Percentiles rank a stretch among this genome's conserved stretches.
Evolutionary conservation across 768 basidiomycete genomes (phyloP).

Genomic region (Trametes meyenii): DNA sequence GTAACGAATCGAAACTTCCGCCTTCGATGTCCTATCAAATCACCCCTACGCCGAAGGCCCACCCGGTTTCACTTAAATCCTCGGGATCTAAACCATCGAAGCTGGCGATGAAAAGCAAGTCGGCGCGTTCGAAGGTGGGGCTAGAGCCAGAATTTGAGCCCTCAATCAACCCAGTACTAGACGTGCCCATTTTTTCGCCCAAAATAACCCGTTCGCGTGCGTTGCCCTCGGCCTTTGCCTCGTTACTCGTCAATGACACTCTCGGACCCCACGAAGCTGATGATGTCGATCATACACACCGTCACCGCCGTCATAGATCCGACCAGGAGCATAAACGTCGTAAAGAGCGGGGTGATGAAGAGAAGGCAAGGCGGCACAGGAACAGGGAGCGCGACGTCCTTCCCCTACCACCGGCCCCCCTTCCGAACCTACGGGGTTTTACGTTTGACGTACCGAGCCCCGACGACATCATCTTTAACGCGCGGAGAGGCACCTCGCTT

Average conservation of each 20-base stretch:
- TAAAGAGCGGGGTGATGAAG: constrained; percentile 27
- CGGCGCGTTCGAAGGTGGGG: constrained; percentile 53
- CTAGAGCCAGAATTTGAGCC: constrained; percentile 40
- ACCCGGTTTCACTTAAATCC: constrained; percentile 18
- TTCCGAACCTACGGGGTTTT: constrained; percentile 46
- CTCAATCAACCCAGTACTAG: constrained; percentile 27
- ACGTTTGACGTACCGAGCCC: constrained; percentile 87
- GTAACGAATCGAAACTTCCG: constrained; percentile 27
- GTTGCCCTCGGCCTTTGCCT: constrained; percentile 61
- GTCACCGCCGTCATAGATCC: constrained; percentile 5
- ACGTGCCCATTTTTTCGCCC: constrained; percentile 61
- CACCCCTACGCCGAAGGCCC: constrained; percentile 6
- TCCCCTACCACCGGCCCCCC: constrained; percentile 39
- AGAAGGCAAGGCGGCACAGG: background rate
- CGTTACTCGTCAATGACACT: constrained; percentile 65
- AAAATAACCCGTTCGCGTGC: constrained; percentile 62
- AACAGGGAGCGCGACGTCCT: constrained; percentile 23
- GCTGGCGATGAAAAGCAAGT: constrained; percentile 73
- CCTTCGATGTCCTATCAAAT: constrained; percentile 28
- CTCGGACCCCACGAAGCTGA: constrained; percentile 25
- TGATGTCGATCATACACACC: constrained; percentile 12
- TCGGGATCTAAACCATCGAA: constrained; percentile 61
- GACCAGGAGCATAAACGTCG: constrained; percentile 6
- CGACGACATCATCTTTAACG: constrained; percentile 84
- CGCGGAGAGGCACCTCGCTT: constrained; percentile 74